These are phyloP conservation scores for Rhizopogon hawkerae DNA, from an alignment of 1,284 basidiomycete genomes.

Conservation along the genomic window DNA sequence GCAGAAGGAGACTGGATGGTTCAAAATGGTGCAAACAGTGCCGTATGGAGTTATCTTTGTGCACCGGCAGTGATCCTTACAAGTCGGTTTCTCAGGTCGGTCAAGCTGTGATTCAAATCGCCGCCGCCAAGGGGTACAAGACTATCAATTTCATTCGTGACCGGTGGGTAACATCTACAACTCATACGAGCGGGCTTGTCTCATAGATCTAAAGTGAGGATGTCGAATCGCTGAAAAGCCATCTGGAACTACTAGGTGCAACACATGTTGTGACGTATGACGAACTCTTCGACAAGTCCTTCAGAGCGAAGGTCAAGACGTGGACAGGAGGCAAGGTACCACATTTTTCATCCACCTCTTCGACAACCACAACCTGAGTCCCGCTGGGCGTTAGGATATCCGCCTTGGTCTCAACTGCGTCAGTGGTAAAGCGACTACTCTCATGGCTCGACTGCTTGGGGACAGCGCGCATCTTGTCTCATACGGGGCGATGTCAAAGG, in stretches of 20 bases:
- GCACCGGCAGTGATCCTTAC: conserved; percentile 2
- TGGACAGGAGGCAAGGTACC: conserved; percentile 54
- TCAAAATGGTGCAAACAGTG: conserved; percentile 82
- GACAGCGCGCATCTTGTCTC: conserved; percentile 67
- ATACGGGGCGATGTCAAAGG: conserved; percentile 84
- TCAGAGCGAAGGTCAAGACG: conserved; percentile 42
- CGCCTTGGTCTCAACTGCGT: conserved; percentile 75
- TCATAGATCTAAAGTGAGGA: conserved; percentile 35
- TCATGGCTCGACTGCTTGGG: conserved; percentile 61
- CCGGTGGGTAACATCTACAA: conserved; percentile 34
- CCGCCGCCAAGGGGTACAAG: conserved; percentile 53
- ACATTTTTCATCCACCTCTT: not conserved
- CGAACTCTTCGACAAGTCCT: conserved; percentile 49
- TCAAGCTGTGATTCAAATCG: conserved; percentile 75
- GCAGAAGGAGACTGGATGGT: conserved; percentile 65
- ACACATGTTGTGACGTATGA: conserved; percentile 70
- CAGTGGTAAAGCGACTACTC: conserved; percentile 58
- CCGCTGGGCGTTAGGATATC: conserved; percentile 34
- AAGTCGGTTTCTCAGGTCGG: conserved; percentile 43
- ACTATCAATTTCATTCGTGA: conserved; percentile 74
- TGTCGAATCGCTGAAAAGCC: conserved; percentile 40
- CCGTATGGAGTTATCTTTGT: conserved; percentile 34
- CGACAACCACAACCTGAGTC: not conserved
- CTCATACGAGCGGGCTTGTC: not conserved
- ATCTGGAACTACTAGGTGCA: conserved; percentile 56